Evolutionary conservation across 768 basidiomycete species (phyloP), one percentile per base, ranked within the genome.

Genomic region (Phanerochaete sordida): DNA sequence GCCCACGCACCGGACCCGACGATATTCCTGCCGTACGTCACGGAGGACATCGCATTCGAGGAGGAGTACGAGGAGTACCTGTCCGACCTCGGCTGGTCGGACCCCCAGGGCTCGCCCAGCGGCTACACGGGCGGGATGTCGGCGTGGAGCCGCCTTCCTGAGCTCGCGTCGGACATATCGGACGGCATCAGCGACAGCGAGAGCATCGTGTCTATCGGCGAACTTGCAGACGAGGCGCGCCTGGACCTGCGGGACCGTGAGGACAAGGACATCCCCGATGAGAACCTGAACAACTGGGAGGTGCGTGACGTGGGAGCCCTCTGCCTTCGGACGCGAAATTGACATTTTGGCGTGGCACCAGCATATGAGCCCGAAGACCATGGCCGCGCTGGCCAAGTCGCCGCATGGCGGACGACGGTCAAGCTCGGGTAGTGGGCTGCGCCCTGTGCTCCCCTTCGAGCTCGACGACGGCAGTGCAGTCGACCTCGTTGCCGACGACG

Each of bases 21-120:
- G 15, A 87, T 90, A 47, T 93, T 94, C 76, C 79, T 94, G 23
- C 93, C 93, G 16, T 97, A 93, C 70, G 93, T 91, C 43, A 88
- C 92, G 1, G 96, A 98, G 71, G 91, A 94, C 66, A 90, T 93
- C 60, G 94, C 93, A 0, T 95, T 95, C 65, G 95, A 98, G 68
- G 93, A 94, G 69, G 95, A 97, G 68, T 98, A 97, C 68, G 95
- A 98, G 71, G 95, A 96, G 68, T 94, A 96, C 66, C 77, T 98
- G 27, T 91, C 88, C n/a, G 93, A 93, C 68, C 76, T 95, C 24
- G 90, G 89, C 19, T 89, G 82, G 79, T 63, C 68, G 31, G 67
- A 66, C 45, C 61, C 75, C 24, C 69, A 72, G 1, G 75, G 81
- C 45, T 69, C 71, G 1, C 72, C 74, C 52, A 79, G 78, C 24